Base-by-base conservation (phyloP, 352 stramenopile genomes). In the Phytophthora capsici region DNA sequence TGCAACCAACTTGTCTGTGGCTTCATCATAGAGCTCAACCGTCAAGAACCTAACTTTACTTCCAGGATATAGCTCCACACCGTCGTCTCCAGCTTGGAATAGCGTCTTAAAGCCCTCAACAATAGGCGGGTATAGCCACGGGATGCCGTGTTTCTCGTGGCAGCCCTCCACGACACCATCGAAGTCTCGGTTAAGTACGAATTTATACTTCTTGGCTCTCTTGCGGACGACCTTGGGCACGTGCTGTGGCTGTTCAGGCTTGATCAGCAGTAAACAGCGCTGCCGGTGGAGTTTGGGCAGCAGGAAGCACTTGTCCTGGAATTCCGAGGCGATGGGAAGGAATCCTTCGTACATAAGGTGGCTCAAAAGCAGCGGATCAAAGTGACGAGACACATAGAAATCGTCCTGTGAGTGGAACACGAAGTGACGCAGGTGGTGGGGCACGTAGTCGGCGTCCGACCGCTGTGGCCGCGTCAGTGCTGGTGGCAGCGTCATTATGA, bases 311-410 rank as follows among this genome's bases (percentile, higher is more conserved):
- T 82, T 68, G 25, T 63, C 75, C 25, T 78, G 73, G 69, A 84
- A 89, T 41, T 94, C 78, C 32, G 90, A 96, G 4, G 94, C 94
- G 61, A 98, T 98, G 26, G 94, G 94, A 54, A 98, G 74, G 57
- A 98, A 98, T n/a, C 94, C 94, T 66, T 98, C 90, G 55, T 80
- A 90, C 90, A 98, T 98, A 47, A 98, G 78, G 65, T 97, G 90
- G 43, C 78, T 83, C 25, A 98, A 73, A 40, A 98, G 68, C 66
- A 92, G 52, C 16, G 88, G 83, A 36, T 98, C 84, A 65, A 97
- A 98, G 59, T 87, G 89, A 16, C 75, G 86, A 43, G 90, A 95
- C 34, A 97, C 80, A 68, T 96, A 98, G 63, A 98, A 98, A 58
- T 98, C 94, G 38, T 96, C 91, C 61, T 97, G 88, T 61, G 95